phyloP scores from a whole-genome alignment of 2,329 filamentous ascomycete species.

The Stagonosporopsis chrysanthemi region DNA sequence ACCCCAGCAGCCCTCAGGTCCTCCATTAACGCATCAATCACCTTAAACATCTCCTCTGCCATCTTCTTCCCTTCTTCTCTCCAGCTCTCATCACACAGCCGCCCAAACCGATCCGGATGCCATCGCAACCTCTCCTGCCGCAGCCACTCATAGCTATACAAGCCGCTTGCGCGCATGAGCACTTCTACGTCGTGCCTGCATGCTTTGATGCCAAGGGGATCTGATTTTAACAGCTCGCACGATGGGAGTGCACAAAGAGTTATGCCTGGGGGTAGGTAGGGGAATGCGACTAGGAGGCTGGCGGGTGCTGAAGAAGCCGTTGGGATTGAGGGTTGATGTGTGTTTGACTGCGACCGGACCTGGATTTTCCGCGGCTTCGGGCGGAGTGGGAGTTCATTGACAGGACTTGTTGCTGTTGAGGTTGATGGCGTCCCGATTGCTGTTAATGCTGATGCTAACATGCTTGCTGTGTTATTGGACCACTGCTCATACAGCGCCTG shows the following conservation, averaged over 20 bases:
- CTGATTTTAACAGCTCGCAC: conserved; percentile 36
- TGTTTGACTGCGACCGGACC: conserved; percentile 41
- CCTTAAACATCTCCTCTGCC: conserved; percentile 50
- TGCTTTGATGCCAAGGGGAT: conserved; percentile 35
- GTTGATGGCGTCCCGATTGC: conserved; percentile 23
- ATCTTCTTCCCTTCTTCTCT: conserved; percentile 41
- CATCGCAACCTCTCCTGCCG: conserved; percentile 45
- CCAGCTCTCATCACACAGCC: conserved; percentile 43
- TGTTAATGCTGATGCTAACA: conserved; percentile 39
- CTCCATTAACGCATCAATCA: conserved; percentile 41
- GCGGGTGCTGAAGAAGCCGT: conserved; percentile 16
- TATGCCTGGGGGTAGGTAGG: conserved; percentile 35
- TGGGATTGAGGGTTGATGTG: conserved; percentile 46
- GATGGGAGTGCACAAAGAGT: conserved; percentile 34
- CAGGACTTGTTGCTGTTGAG: background rate
- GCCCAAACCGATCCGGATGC: conserved; percentile 49
- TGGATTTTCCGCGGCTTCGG: conserved; percentile 36
- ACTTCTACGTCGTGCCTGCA: conserved; percentile 47
- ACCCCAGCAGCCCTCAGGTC: conserved; percentile 16
- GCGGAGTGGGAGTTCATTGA: background rate
- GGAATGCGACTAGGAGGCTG: conserved; percentile 38
- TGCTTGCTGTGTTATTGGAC: conserved; percentile 35
- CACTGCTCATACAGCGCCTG: conserved; percentile 43
- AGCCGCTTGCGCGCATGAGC: conserved; percentile 40
- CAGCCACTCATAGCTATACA: conserved; percentile 48